Conservation (phyloP, 192 early-diverging fungal species). For the Backusella mclennaniae region DNA sequence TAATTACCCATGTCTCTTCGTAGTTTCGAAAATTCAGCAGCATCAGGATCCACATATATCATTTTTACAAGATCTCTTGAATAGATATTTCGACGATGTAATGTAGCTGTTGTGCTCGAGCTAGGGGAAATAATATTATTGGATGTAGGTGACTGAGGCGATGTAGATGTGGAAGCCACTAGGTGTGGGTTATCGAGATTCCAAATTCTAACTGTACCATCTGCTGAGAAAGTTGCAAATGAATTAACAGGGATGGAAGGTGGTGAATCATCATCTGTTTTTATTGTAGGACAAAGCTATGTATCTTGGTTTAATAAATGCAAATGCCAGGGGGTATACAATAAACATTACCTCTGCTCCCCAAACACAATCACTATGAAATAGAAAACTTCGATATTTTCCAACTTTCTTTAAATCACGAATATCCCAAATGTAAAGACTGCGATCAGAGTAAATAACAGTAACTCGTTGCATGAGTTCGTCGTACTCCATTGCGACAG, state of each 20-base stretch:
- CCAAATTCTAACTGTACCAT: conserved; percentile 81
- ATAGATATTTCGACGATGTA: conserved; percentile 52
- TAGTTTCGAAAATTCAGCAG: conserved; percentile 31
- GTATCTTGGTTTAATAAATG: neutral
- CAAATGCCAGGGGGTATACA: neutral
- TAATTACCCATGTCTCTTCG: conserved; percentile 23
- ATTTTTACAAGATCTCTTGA: conserved; percentile 59
- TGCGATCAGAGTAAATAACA: conserved; percentile 69
- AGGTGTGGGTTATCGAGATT: conserved; percentile 48
- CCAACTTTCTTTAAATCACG: conserved; percentile 50
- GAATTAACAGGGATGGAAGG: conserved; percentile 42
- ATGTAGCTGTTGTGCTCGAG: conserved; percentile 7
- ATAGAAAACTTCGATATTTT: conserved; percentile 61
- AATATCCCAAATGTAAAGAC: conserved; percentile 75
- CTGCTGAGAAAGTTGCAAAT: conserved; percentile 73
- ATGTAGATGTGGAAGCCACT: conserved; percentile 12
- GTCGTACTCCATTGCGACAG: conserved; percentile 60
- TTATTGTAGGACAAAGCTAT: conserved; percentile 9
- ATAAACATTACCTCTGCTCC: conserved; percentile 67
- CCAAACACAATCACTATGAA: conserved; percentile 79
- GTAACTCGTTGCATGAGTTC: conserved; percentile 46
- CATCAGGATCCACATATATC: conserved; percentile 54
- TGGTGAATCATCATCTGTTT: neutral
- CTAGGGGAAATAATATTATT: conserved; percentile 5
- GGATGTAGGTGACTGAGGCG: conserved; percentile 4